Evolutionary conservation across 2,329 filamentous ascomycete species (phyloP), one percentile per base, ranked within the genome.

Genomic region (Neonectria neomacrospora): DNA sequence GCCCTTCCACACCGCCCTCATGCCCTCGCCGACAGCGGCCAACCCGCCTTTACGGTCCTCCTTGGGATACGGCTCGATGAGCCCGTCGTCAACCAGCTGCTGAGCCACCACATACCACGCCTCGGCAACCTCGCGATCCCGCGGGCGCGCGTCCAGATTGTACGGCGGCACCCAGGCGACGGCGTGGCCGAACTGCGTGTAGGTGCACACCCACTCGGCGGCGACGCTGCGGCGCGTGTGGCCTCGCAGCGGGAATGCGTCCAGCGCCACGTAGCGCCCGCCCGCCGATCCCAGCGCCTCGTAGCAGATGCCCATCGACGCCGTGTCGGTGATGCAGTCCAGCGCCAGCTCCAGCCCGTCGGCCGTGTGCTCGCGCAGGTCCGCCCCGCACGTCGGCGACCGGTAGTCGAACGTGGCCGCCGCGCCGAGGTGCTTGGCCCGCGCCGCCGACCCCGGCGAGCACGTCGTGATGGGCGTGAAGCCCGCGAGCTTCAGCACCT

Each of bases 211-310:
- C 67, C 69, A 73, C 9, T 67, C 65, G 3, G 71, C 64, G 34
- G 54, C 47, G 20, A 73, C 63, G 20, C 57, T 63, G 28, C 71
- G 68, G 20, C 71, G 67, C 5, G 70, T 72, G 45, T 73, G 70
- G 5, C 67, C 68, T 3, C 67, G 68, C 1, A 72, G 56, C 3
- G 70, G 70, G 7, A 71, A 71, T 1, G 65, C 60, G 18, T 73
- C 68, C 1, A 73, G 55, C 2, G 62, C 67, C 1, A 71, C 59
- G 56, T 72, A 72, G 7, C 50, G 48, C 3, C 67, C 67, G 3
- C 67, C 67, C 3, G 48, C 53, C 2, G 30, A 42, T 5, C 66
- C 64, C 20, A 70, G 34, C 9, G 66, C 64, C 22, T 63, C 57
- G 48, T 68, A 68, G 51, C 67, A 70, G 23, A 64, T 55, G 8